Conservation (phyloP, 768 basidiomycete genomes). For the Russula ochroleuca region DNA sequence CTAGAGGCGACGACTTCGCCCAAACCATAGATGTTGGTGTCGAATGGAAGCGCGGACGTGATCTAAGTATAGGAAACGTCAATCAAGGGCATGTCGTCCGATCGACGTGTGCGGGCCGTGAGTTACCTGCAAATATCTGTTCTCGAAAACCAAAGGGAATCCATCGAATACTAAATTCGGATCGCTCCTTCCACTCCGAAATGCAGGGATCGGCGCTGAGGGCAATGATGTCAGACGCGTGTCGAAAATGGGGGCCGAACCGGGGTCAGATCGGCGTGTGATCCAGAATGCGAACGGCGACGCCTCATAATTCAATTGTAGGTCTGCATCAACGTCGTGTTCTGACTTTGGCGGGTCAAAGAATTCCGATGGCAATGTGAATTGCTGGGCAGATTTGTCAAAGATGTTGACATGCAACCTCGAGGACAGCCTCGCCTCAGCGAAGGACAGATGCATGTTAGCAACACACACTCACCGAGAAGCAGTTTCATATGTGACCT, state of each 20-base stretch:
- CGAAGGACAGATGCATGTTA: background rate
- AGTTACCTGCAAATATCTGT: constrained; percentile 70
- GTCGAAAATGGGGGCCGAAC: constrained; percentile 59
- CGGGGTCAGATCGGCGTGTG: constrained; percentile 57
- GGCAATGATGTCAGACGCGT: constrained; percentile 63
- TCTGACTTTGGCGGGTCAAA: constrained; percentile 38
- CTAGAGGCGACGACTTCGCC: constrained; percentile 69
- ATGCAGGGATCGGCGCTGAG: constrained; percentile 50
- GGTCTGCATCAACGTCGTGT: constrained; percentile 42
- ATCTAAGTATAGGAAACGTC: constrained; percentile 39
- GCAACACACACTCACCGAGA: constrained; percentile 38
- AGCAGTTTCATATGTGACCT: constrained; percentile 60
- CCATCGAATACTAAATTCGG: constrained; percentile 52
- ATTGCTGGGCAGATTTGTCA: constrained; percentile 59
- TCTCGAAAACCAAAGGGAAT: constrained; percentile 72
- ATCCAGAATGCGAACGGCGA: constrained; percentile 79
- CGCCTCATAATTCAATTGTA: constrained; percentile 62
- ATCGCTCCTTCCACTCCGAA: constrained; percentile 42
- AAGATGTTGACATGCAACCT: constrained; percentile 68
- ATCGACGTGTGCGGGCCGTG: background rate
- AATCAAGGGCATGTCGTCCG: background rate
- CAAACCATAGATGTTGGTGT: constrained; percentile 73
- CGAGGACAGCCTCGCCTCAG: constrained; percentile 32
- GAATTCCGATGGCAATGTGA: constrained; percentile 56
- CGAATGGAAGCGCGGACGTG: constrained; percentile 58